These are phyloP conservation scores for Dipodascopsis uninucleata DNA, from an alignment of 805 yeast genomes.

Conservation along the genomic window DNA sequence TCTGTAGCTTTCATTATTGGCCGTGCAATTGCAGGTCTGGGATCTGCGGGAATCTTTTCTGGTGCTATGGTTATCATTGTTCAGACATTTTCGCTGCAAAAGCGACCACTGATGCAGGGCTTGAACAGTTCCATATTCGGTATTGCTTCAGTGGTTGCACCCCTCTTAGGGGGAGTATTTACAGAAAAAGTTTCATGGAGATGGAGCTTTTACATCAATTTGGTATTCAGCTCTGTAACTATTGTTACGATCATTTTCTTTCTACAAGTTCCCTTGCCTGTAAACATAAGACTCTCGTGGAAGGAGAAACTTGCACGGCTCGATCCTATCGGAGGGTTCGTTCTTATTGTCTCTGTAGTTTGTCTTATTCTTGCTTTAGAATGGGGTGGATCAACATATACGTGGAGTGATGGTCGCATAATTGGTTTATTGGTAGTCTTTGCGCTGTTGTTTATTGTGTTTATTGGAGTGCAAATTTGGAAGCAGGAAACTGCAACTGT, in stretches of 20 bases:
- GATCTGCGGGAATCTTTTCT: slow-evolving; percentile 64
- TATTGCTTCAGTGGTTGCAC: slow-evolving; percentile 49
- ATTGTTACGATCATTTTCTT: slow-evolving; percentile 27
- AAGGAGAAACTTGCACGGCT: slow-evolving; percentile 44
- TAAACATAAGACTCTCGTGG: no score
- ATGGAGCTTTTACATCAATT: slow-evolving; percentile 48
- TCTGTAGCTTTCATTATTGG: slow-evolving; percentile 67
- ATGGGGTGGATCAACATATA: slow-evolving; percentile 11
- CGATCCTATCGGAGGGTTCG: slow-evolving; percentile 51
- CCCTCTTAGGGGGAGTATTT: slow-evolving; percentile 52
- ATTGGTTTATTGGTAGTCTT: slow-evolving; percentile 36
- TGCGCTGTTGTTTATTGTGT: slow-evolving; percentile 40
- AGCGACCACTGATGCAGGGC: slow-evolving; percentile 28
- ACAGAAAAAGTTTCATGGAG: slow-evolving; percentile 48
- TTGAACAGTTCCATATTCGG: slow-evolving; percentile 34
- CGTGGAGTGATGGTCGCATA: slow-evolving; percentile 8
- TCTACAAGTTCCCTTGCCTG: slow-evolving; percentile 38
- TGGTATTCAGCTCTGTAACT: slow-evolving; percentile 40
- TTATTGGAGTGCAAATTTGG: slow-evolving; percentile 50
- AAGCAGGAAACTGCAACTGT: slow-evolving; percentile 50
- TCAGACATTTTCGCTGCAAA: slow-evolving; percentile 47
- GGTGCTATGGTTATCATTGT: slow-evolving; percentile 54
- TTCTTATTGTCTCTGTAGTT: slow-evolving; percentile 47
- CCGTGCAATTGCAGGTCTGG: slow-evolving; percentile 63
- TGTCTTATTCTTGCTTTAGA: slow-evolving; percentile 38